Percentiles rank a stretch among this genome's conserved stretches.
Evolutionary conservation across 2,329 filamentous ascomycete species (phyloP).

Genomic region (Cladosporium sp.): DNA sequence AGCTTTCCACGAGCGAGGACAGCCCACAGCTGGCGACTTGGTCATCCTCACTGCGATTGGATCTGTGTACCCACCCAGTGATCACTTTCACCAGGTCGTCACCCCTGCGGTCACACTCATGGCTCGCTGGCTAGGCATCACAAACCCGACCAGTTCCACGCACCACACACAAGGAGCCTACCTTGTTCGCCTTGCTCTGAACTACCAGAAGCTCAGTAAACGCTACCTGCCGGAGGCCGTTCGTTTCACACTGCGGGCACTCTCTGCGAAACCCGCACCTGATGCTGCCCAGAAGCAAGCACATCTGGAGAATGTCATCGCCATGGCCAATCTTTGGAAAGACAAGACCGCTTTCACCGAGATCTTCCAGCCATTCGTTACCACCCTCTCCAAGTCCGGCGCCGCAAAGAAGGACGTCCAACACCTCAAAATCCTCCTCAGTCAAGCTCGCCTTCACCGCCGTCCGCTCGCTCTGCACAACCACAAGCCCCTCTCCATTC

Average conservation of each 20-base stretch:
- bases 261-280: constrained; percentile 41
- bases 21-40: constrained; percentile 63
- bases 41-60: constrained; percentile 76
- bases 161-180: constrained; percentile 68
- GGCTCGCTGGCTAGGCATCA: constrained; percentile 71
- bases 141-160: constrained; percentile 58
- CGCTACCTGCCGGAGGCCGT: constrained; percentile 84
- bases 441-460: constrained; percentile 58
- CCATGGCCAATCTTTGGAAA: constrained; percentile 67
- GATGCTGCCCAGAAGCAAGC: constrained; percentile 37
- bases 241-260: constrained; percentile 70
- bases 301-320: constrained; percentile 58
- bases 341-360: constrained; percentile 69
- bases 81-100: constrained; percentile 93
- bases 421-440: constrained; percentile 56
- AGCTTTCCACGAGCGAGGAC: constrained; percentile 47
- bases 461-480: constrained; percentile 82
- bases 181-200: constrained; percentile 68
- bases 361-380: constrained; percentile 58
- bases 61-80: constrained; percentile 85
- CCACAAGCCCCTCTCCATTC: constrained; percentile 82
- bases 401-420: constrained; percentile 45
- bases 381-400: constrained; percentile 26
- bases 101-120: constrained; percentile 87
- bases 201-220: constrained; percentile 78